Percentiles rank a stretch among this genome's conserved stretches.
phyloP scores from a whole-genome alignment of 176 grass and related monocot genomes.

The Rhynchospora pubera region DNA sequence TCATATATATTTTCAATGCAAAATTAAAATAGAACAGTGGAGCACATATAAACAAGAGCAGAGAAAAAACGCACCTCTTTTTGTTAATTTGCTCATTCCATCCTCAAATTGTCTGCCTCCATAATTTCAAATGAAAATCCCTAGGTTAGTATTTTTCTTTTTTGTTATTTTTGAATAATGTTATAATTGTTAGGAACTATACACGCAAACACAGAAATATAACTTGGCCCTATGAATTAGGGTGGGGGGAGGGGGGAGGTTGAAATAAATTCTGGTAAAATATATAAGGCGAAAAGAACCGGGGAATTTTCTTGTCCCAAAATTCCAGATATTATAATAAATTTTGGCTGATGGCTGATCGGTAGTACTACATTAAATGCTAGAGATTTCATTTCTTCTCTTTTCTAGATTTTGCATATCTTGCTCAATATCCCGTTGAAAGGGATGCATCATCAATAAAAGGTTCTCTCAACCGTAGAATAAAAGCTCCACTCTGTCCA shows the following conservation, averaged over 20 bases:
- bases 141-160: background rate
- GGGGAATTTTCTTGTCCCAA: slow-evolving; percentile 37
- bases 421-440: slow-evolving; percentile 31
- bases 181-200: background rate
- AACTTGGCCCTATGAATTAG: slow-evolving; percentile 36
- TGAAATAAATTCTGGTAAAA: slow-evolving; percentile 31
- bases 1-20: background rate
- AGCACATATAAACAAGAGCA: background rate
- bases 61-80: background rate
- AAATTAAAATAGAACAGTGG: background rate
- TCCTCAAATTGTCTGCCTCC: background rate
- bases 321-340: slow-evolving; percentile 20
- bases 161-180: too few relatives aligned
- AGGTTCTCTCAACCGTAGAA: slow-evolving; percentile 29
- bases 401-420: slow-evolving; percentile 60
- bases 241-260: background rate
- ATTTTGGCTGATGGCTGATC: slow-evolving; percentile 27
- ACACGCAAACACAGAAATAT: background rate
- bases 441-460: slow-evolving; percentile 48
- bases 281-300: slow-evolving; percentile 30
- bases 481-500: background rate
- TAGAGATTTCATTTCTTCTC: slow-evolving; percentile 39
- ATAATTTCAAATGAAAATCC: background rate
- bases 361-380: slow-evolving; percentile 38
- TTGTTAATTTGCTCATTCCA: background rate